Evolutionary conservation across 106 monocot species (phyloP).

Genomic region (Dendrobium huoshanense): DNA sequence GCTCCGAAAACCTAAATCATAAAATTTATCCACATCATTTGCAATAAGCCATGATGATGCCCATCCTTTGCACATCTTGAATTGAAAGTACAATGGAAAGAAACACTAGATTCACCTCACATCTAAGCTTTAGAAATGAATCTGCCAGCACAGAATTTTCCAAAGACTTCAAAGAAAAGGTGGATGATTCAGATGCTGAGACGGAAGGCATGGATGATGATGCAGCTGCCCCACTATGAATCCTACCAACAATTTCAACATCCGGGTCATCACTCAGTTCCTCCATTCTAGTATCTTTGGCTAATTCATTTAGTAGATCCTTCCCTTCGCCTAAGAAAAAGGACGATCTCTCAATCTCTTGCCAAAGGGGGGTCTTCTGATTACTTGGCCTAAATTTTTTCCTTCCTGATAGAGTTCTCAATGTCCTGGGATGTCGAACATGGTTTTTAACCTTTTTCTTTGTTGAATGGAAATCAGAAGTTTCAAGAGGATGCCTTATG

Average conservation of each 20-base stretch:
- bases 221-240: slow-evolving; percentile 47
- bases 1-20: slow-evolving; percentile 71
- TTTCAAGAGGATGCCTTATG: slow-evolving; percentile 91
- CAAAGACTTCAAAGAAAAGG: slow-evolving; percentile 31
- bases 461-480: slow-evolving; percentile 35
- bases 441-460: slow-evolving; percentile 42
- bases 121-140: slow-evolving; percentile 84
- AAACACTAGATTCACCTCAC: slow-evolving; percentile 52
- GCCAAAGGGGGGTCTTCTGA: slow-evolving; percentile 47
- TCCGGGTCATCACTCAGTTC: slow-evolving; percentile 46
- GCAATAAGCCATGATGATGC: not conserved
- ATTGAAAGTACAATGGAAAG: not conserved
- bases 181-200: slow-evolving; percentile 38
- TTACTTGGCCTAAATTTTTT: slow-evolving; percentile 46
- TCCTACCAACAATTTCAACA: slow-evolving; percentile 38
- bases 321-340: slow-evolving; percentile 43
- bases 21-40: slow-evolving; percentile 9
- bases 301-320: slow-evolving; percentile 41
- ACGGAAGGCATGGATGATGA: slow-evolving; percentile 51
- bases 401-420: slow-evolving; percentile 50
- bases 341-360: slow-evolving; percentile 67
- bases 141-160: slow-evolving; percentile 60
- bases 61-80: not conserved
- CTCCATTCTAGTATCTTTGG: slow-evolving; percentile 23
- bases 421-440: slow-evolving; percentile 34